These are phyloP conservation scores for Botrytis elliptica DNA, from an alignment of 2,329 filamentous ascomycete species.

Conservation along the genomic window DNA sequence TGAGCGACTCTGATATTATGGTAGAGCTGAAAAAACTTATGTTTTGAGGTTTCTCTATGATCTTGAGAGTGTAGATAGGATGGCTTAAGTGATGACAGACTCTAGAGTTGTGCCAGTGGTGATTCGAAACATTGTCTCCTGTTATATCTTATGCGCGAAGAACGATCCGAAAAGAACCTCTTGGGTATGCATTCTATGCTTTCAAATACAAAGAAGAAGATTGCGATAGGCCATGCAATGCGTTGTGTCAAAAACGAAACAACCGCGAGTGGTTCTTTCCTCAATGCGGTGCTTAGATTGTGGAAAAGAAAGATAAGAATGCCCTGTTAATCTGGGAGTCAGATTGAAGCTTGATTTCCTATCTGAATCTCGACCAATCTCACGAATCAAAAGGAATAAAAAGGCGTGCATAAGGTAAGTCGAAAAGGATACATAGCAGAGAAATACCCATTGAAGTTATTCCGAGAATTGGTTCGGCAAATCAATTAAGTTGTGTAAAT, in stretches of 20 bases:
- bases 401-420: background rate
- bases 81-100: background rate
- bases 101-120: background rate
- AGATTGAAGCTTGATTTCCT: background rate
- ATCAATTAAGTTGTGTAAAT: background rate
- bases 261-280: background rate
- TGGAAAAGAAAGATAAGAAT: background rate
- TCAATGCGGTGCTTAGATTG: background rate
- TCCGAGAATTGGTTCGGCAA: background rate
- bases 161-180: background rate
- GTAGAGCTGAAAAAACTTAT: background rate
- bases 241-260: background rate
- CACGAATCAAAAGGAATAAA: background rate
- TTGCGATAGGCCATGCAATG: background rate
- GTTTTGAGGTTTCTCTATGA: background rate
- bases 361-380: fast-evolving
- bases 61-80: background rate
- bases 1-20: background rate
- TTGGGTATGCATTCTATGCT: background rate
- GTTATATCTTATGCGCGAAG: background rate
- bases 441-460: background rate
- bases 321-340: background rate
- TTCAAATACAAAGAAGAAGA: background rate
- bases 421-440: background rate
- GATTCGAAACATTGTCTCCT: background rate